Conservation (phyloP, 2,329 filamentous ascomycete species). For the Teratosphaeria viscida region DNA sequence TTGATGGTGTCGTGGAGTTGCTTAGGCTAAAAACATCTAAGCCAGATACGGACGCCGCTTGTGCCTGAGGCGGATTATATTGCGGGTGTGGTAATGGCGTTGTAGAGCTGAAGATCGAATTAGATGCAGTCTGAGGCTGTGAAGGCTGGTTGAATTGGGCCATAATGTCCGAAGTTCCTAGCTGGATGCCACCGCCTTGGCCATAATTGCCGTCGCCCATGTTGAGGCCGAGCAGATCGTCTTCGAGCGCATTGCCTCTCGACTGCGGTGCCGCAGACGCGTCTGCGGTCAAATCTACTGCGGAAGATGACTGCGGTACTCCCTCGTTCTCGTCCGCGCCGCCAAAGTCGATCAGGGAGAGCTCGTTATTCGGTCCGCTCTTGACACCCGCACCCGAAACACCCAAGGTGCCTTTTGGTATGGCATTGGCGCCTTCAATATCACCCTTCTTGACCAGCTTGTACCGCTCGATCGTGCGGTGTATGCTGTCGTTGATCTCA, state of each 20-base stretch:
- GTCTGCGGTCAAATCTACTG: neutral
- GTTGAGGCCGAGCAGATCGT: conserved; percentile 82
- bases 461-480: conserved; percentile 89
- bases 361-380: conserved; percentile 61
- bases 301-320: conserved; percentile 21
- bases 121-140: conserved; percentile 14
- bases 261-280: conserved; percentile 24
- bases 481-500: conserved; percentile 98
- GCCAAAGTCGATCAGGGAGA: conserved; percentile 90
- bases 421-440: conserved; percentile 67
- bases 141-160: conserved; percentile 23
- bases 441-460: conserved; percentile 95
- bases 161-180: conserved; percentile 44
- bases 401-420: conserved; percentile 70
- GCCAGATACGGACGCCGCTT: conserved; percentile 34
- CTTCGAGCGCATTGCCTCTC: conserved; percentile 62
- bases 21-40: conserved; percentile 46
- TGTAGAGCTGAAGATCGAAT: conserved; percentile 21
- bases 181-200: conserved; percentile 68
- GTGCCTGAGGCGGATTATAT: conserved; percentile 16
- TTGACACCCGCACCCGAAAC: conserved; percentile 53
- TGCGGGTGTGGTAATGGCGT: conserved; percentile 19
- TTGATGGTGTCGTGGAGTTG: conserved; percentile 30
- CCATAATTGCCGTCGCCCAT: conserved; percentile 62
- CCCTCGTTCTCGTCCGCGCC: conserved; percentile 46